Evolutionary conservation across 108 stramenopile genomes (phyloP).

Genomic region (Skeletonema menzelii): DNA sequence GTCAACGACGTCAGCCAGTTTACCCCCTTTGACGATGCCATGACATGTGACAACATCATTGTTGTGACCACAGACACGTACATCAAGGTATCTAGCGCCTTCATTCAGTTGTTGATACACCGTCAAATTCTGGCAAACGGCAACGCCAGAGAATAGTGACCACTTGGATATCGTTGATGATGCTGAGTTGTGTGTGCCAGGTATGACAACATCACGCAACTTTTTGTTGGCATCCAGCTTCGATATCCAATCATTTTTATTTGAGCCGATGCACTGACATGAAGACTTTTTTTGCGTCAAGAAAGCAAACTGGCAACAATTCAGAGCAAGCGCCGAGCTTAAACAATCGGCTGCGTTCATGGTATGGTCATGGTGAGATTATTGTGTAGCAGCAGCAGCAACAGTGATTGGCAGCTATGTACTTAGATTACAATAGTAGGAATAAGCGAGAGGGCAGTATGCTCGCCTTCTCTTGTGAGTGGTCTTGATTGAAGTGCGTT

Average conservation of each 20-base stretch:
- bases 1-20: conserved; percentile 44
- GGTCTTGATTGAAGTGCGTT: background rate
- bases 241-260: conserved; percentile 61
- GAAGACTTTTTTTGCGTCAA: conserved; percentile 47
- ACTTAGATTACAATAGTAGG: too few relatives aligned
- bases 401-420: too few relatives aligned
- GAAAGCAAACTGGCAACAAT: conserved; percentile 67
- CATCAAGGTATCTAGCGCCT: conserved; percentile 61
- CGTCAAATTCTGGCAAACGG: conserved; percentile 56
- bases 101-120: conserved; percentile 60
- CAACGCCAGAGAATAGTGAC: conserved; percentile 59
- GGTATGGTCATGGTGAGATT: background rate
- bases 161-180: conserved; percentile 56
- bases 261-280: conserved; percentile 29
- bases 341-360: conserved; percentile 36
- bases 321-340: conserved; percentile 54
- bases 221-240: conserved; percentile 48
- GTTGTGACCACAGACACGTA: conserved; percentile 51
- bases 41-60: conserved; percentile 31
- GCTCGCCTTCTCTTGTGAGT: too few relatives aligned
- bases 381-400: too few relatives aligned
- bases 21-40: conserved; percentile 57
- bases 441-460: too few relatives aligned
- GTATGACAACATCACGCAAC: conserved; percentile 44
- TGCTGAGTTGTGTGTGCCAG: conserved; percentile 70